Evolutionary conservation across 1,284 basidiomycete species (phyloP).

Genomic region (Inonotus obliquus): DNA sequence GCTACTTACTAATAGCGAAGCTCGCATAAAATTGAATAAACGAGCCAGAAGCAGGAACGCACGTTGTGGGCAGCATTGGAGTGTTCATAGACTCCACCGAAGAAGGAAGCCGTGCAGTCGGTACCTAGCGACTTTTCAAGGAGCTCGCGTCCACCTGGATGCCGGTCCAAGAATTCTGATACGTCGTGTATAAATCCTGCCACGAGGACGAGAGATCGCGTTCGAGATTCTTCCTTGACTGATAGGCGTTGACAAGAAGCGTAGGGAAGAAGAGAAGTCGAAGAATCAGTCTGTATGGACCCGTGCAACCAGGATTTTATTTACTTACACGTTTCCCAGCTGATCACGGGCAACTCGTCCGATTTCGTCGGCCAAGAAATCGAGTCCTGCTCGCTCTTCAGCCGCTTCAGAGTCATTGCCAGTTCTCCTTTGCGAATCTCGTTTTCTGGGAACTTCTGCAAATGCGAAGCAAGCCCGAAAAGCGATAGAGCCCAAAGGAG

Average conservation of each 20-base stretch:
- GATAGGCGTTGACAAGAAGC: slow-evolving; percentile 12
- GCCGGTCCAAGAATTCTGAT: slow-evolving; percentile 68
- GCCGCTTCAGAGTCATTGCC: slow-evolving; percentile 77
- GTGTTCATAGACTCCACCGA: slow-evolving; percentile 80
- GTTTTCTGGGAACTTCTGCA: slow-evolving; percentile 82
- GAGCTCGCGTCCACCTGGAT: slow-evolving; percentile 74
- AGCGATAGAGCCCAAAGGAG: slow-evolving; percentile 68
- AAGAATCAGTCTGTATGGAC: neutral
- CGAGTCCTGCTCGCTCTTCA: slow-evolving; percentile 60
- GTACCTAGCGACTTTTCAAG: slow-evolving; percentile 65
- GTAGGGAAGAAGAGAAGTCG: slow-evolving; percentile 5
- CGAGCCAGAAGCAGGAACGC: slow-evolving; percentile 25
- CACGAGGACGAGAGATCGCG: slow-evolving; percentile 64
- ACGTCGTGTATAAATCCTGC: slow-evolving; percentile 88
- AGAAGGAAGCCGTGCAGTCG: slow-evolving; percentile 82
- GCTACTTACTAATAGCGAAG: slow-evolving; percentile 5
- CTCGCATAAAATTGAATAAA: neutral
- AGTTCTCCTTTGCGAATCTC: slow-evolving; percentile 80
- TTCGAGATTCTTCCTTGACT: slow-evolving; percentile 68
- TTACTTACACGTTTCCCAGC: slow-evolving; percentile 74
- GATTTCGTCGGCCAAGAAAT: slow-evolving; percentile 65
- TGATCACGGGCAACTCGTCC: slow-evolving; percentile 70
- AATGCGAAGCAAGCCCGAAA: slow-evolving; percentile 71
- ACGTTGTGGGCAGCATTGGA: slow-evolving; percentile 83
- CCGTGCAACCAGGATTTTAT: neutral